Evolutionary conservation across 1,139 yeast species (phyloP).

Genomic region (Nadsonia starkeyi-henricii): DNA sequence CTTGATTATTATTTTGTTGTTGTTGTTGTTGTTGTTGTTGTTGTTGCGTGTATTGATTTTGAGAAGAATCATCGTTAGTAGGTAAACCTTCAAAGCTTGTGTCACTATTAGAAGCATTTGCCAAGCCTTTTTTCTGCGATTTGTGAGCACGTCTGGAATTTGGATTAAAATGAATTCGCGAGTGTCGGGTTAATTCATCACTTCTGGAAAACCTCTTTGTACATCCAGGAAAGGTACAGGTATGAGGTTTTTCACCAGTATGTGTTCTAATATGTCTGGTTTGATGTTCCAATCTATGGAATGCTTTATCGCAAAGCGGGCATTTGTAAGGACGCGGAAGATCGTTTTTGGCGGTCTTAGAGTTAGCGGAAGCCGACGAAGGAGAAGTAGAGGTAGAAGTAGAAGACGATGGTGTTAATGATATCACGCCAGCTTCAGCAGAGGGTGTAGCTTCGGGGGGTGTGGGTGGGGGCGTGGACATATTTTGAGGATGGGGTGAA

Average conservation of each 20-base stretch:
- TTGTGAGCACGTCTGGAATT: not conserved
- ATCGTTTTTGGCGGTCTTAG: conserved; percentile 18
- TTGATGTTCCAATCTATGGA: conserved; percentile 85
- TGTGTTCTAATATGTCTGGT: conserved; percentile 91
- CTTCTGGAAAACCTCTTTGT: conserved; percentile 71
- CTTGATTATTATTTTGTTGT: too few relatives aligned
- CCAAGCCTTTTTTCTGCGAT: not conserved
- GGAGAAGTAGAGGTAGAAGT: not conserved
- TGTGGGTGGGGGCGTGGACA: too few relatives aligned
- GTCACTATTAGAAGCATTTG: not conserved
- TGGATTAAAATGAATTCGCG: conserved; percentile 76
- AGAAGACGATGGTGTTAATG: not conserved
- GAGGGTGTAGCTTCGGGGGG: too few relatives aligned
- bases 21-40: too few relatives aligned
- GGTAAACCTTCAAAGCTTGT: not conserved
- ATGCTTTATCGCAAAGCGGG: conserved; percentile 82
- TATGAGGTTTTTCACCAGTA: conserved; percentile 91
- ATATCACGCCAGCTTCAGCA: too few relatives aligned
- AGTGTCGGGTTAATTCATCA: conserved; percentile 84
- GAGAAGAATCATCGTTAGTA: not conserved
- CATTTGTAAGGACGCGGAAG: conserved; percentile 71
- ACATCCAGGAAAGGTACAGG: conserved; percentile 80
- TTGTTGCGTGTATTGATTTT: too few relatives aligned
- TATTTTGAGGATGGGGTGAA: too few relatives aligned
- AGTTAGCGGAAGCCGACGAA: conserved; percentile 1